Evolutionary conservation across 805 yeast genomes (phyloP).

Genomic region (Pichia nakasei): DNA sequence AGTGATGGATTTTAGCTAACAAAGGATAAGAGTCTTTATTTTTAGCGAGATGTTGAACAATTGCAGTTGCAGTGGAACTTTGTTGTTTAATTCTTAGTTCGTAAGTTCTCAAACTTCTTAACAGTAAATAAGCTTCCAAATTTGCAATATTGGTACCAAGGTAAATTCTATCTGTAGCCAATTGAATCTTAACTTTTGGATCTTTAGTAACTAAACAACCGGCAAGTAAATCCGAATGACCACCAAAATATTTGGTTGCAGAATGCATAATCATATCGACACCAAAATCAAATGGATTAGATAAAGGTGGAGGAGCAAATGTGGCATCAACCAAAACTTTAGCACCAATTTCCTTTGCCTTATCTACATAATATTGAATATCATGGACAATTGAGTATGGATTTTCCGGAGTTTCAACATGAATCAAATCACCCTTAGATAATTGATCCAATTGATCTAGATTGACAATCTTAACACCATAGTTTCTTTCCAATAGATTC

Average conservation of each 20-base stretch:
- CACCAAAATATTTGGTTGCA: conserved; percentile 89
- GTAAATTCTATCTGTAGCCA: conserved; percentile 55
- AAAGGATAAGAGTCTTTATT: conserved; percentile 40
- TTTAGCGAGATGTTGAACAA: conserved; percentile 51
- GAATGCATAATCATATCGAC: conserved; percentile 90
- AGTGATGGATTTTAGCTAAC: conserved; percentile 51
- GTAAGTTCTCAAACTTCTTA: conserved; percentile 75
- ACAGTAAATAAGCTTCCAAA: conserved; percentile 62
- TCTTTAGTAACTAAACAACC: conserved; percentile 70
- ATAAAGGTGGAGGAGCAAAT: conserved; percentile 89
- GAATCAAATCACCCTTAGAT: conserved; percentile 65
- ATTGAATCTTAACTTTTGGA: conserved; percentile 31
- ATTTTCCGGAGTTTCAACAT: conserved; percentile 82
- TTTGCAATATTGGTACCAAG: conserved; percentile 77
- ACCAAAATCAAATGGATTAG: conserved; percentile 71
- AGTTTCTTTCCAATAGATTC: conserved; percentile 50
- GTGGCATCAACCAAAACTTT: conserved; percentile 70
- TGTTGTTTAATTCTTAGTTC: conserved; percentile 66
- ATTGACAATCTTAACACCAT: conserved; percentile 42
- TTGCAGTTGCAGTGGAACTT: conserved; percentile 46
- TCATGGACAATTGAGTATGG: conserved; percentile 68
- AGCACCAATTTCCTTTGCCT: conserved; percentile 76
- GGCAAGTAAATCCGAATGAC: conserved; percentile 87
- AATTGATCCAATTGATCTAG: conserved; percentile 43
- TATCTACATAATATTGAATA: conserved; percentile 50